Evolutionary conservation across 306 rosid species (phyloP).

Genomic region (Cucurbita ficifolia): DNA sequence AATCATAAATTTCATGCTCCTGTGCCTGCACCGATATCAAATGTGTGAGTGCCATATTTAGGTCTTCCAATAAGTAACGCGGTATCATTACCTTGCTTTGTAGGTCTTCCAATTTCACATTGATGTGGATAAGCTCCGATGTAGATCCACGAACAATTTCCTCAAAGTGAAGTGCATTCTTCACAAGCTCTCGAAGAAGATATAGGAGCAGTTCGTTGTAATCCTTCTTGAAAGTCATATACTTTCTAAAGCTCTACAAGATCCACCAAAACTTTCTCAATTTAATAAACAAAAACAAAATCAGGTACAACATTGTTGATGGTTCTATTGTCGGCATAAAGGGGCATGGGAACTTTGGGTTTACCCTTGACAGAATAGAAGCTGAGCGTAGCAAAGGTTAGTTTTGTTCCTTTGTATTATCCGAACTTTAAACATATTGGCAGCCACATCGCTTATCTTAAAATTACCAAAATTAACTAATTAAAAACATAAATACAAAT

Average conservation of each 20-base stretch:
- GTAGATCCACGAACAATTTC: slow-evolving; percentile 59
- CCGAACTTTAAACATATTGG: neutral
- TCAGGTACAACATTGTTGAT: neutral
- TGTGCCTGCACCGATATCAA: slow-evolving; percentile 58
- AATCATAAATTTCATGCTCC: slow-evolving; percentile 76
- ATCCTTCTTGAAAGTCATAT: slow-evolving; percentile 92
- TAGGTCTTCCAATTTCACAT: slow-evolving; percentile 67
- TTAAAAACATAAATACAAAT: neutral
- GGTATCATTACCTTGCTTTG: slow-evolving; percentile 36
- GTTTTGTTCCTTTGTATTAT: neutral
- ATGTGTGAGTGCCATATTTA: neutral
- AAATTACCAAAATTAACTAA: neutral
- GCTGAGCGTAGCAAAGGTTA: neutral
- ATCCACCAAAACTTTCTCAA: neutral
- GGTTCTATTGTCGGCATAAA: neutral
- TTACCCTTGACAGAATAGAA: neutral
- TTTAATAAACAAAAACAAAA: neutral
- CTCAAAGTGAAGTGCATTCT: slow-evolving; percentile 67
- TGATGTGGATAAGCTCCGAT: slow-evolving; percentile 41
- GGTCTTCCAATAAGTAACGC: too few relatives aligned
- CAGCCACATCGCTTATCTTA: neutral
- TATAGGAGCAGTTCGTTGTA: slow-evolving; percentile 51
- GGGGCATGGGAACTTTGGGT: neutral
- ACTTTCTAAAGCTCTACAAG: slow-evolving; percentile 76
- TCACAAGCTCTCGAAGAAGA: slow-evolving; percentile 74